Conservation (phyloP, 2,329 filamentous ascomycete genomes). For the Dryadomyces quercivorus region DNA sequence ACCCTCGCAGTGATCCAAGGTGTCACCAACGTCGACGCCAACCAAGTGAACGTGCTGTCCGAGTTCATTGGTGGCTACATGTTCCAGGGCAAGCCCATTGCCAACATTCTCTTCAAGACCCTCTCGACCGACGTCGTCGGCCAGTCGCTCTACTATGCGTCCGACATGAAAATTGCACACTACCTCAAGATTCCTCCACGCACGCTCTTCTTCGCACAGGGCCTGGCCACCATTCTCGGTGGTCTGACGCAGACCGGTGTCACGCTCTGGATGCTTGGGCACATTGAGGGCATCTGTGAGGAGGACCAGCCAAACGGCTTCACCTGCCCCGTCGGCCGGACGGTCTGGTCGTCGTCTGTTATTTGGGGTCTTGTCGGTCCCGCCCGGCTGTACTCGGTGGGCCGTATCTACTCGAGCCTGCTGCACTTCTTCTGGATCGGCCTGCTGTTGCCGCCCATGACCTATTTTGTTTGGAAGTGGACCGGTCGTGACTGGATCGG, state of each 20-base stretch:
- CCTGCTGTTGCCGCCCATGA: constrained; percentile 26
- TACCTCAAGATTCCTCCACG: constrained; percentile 37
- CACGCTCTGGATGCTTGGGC: constrained; percentile 20
- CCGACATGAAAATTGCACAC: constrained; percentile 38
- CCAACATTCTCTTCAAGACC: constrained; percentile 33
- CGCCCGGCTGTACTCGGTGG: constrained; percentile 30
- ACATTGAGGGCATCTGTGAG: constrained; percentile 29
- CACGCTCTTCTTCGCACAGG: constrained; percentile 34
- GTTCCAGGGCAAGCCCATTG: constrained; percentile 31
- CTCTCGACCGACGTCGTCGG: constrained; percentile 27
- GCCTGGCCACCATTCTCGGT: constrained; percentile 32
- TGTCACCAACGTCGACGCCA: constrained; percentile 34
- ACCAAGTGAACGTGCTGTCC: constrained; percentile 33
- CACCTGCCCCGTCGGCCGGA: constrained; percentile 34
- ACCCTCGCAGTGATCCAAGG: constrained; percentile 25
- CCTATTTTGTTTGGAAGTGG: constrained; percentile 27
- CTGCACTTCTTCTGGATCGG: constrained; percentile 41
- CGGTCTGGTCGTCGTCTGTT: constrained; percentile 33
- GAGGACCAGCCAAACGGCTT: constrained; percentile 30
- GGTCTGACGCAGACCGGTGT: constrained; percentile 29
- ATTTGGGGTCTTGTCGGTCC: constrained; percentile 42
- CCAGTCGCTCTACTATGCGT: constrained; percentile 32
- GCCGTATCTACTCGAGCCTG: constrained; percentile 32
- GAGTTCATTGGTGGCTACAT: constrained; percentile 36
- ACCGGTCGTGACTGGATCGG: constrained; percentile 19